Conservation (phyloP, 306 rosid genomes). For the Pterocarpus macrocarpus region DNA sequence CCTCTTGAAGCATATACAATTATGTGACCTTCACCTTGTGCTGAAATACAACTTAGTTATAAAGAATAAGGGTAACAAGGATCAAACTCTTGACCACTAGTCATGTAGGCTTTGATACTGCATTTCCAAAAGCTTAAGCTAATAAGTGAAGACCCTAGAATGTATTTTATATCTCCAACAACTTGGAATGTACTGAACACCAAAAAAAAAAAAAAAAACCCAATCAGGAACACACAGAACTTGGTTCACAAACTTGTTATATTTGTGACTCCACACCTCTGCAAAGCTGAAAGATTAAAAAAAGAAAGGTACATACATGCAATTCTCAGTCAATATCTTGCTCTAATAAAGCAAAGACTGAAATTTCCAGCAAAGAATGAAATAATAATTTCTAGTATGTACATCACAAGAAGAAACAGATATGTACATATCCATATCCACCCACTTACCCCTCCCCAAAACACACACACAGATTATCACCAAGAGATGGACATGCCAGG, state of each 20-base stretch:
- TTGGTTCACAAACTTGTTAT: slow-evolving; percentile 8
- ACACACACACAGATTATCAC: slow-evolving; percentile 52
- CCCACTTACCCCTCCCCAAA: slow-evolving; percentile 55
- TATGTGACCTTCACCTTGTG: not conserved
- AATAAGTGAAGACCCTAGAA: not conserved
- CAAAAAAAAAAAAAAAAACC: not conserved
- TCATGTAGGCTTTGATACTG: slow-evolving; percentile 21
- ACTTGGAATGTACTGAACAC: slow-evolving; percentile 16
- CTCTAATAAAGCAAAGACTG: slow-evolving; percentile 3
- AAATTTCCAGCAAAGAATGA: slow-evolving; percentile 34
- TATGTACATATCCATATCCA: slow-evolving; percentile 42
- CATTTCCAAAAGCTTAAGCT: slow-evolving; percentile 37
- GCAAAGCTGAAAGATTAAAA: slow-evolving; percentile 19
- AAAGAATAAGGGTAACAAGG: slow-evolving; percentile 8
- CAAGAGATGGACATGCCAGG: slow-evolving; percentile 63
- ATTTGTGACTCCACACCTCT: slow-evolving; percentile 25
- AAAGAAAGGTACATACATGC: not conserved
- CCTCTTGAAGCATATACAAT: slow-evolving; percentile 1
- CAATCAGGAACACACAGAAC: slow-evolving; percentile 30
- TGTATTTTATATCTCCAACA: slow-evolving; percentile 1
- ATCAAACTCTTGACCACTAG: slow-evolving; percentile 22
- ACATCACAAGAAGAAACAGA: slow-evolving; percentile 41
- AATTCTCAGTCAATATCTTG: slow-evolving; percentile 18
- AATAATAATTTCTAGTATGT: slow-evolving; percentile 9
- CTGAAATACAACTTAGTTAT: slow-evolving; percentile 24